Evolutionary conservation across 73 alveolate genomes (phyloP), one percentile per base, ranked within the genome.

Genomic region (Effrenium voratum): DNA sequence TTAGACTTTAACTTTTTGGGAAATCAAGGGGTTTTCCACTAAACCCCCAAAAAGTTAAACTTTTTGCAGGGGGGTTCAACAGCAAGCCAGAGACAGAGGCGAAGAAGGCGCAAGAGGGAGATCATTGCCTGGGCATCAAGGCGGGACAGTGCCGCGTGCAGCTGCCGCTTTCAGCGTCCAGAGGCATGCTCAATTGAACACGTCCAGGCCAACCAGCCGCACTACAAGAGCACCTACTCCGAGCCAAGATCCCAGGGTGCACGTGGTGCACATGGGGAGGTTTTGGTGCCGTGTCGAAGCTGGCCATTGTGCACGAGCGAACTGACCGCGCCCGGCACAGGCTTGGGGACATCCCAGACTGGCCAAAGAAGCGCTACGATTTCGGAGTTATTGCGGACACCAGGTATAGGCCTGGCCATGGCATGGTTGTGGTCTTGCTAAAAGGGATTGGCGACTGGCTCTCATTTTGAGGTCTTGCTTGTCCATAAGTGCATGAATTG

Each of bases 81-180:
- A n/a, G n/a, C n/a, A n/a, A n/a, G n/a, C n/a, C n/a, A n/a, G n/a
- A n/a, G n/a, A n/a, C 24, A 2, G 72, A 87, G 95, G 95, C 95
- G 38, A 47, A 43, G 84, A 87, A 87, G 50, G 22, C 95, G 1
- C 84, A 63, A 45, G 95, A 87, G 84, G 95, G 95, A 34, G 95
- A 87, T 38, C 80, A 72, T 72, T 87, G 95, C 84, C 95, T 87
- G 1, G 95, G 95, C 34, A 87, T 87, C 84, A 87, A 87, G 95
- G 94, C 59, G 44, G 28, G 24, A n/a, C 45, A 30, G 15, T 60
- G 50, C 10, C 38, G 50, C 40, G 15, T 10, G 30, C 83, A 26
- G 49, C 26, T 12, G 28, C 83, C 10, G 49, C 26, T 26, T 0
- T 12, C 68, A 34, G 5, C 77, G 32, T 44, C 52, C 3, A 81